Evolutionary conservation across 202 grass and related monocot genomes (phyloP), one percentile per base, ranked within the genome.

Genomic region (Schoenoplectus triqueter): DNA sequence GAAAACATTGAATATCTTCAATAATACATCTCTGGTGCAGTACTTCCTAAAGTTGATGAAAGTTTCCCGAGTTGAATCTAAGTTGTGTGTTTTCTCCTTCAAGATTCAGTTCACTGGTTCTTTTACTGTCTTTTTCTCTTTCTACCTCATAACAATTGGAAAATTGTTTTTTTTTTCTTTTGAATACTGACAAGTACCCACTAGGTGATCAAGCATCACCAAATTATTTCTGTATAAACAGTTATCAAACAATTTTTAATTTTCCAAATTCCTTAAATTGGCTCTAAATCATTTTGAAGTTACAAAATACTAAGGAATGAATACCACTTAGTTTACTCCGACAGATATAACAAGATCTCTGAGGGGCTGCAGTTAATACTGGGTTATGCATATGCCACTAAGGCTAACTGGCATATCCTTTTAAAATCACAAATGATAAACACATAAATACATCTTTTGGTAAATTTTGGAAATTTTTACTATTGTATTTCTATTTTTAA

Each of bases 1-100:
- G 14, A 66, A 82, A 82, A 9, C 52, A 5, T 31, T 86, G 71
- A 18, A 44, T 82, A 80, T 64, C 65, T 86, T 89, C 22, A 63
- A 52, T 69, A 71, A 13, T 54, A 84, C 17, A 81, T 78, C 40
- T 70, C 9, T 3, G 64, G 40, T 92, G 85, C 95, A 98, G 95
- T 98, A 89, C 80, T 98, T 98, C 82, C 78, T 98, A 88, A 91
- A 95, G 86, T 88, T 98, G 86, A 95, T 98, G 95, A 98, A 92
- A 94, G 92, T 98, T 86, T 92, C 95, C 80, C 88, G 95, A 78
- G 85, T 98, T 85, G 95, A 98, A 95, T 62, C 59, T 2, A 62
- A 62, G 59, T 17, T 98, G 78, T 86, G 83, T 64, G 90, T 98
- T 87, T 98, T 98, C 55, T 54, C 91, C 85, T 95, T 95, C 91